Evolutionary conservation across 2,329 filamentous ascomycete species (phyloP).

Genomic region (Teratosphaeriaceae sp.): DNA sequence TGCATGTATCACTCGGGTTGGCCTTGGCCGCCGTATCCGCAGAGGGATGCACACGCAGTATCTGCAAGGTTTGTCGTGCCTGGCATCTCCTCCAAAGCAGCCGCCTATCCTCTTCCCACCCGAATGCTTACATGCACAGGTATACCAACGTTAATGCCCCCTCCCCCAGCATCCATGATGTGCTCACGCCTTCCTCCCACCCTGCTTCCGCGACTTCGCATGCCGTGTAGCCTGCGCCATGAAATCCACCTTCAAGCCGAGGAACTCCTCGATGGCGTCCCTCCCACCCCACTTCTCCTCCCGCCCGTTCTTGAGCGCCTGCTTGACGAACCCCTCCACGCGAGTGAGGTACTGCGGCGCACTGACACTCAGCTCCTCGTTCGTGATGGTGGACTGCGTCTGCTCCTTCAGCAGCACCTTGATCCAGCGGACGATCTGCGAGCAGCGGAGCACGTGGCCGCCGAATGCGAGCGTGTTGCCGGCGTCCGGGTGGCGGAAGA

Average conservation of each 20-base stretch:
- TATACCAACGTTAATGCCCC: neutral
- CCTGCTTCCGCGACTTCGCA: constrained; percentile 1
- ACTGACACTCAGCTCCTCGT: constrained; percentile 37
- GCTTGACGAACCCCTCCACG: constrained; percentile 24
- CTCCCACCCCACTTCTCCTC: constrained; percentile 25
- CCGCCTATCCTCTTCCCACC: no score
- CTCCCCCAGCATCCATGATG: neutral
- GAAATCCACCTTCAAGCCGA: constrained; percentile 23
- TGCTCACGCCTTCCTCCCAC: neutral
- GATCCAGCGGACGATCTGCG: constrained; percentile 36
- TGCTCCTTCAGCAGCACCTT: constrained; percentile 40
- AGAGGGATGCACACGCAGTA: no score
- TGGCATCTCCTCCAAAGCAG: no score
- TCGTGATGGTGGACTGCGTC: constrained; percentile 37
- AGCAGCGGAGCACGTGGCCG: constrained; percentile 27
- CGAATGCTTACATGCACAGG: no score
- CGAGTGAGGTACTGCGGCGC: constrained; percentile 24
- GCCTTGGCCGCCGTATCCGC: no score
- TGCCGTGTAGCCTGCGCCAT: constrained; percentile 4
- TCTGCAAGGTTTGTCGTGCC: no score
- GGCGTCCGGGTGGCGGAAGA: constrained; percentile 25
- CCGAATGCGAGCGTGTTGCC: constrained; percentile 29
- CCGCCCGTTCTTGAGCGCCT: constrained; percentile 17
- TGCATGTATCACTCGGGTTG: no score
- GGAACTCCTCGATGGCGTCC: constrained; percentile 21